Evolutionary conservation across 768 basidiomycete species (phyloP).

Genomic region (Tylopilus sp.): DNA sequence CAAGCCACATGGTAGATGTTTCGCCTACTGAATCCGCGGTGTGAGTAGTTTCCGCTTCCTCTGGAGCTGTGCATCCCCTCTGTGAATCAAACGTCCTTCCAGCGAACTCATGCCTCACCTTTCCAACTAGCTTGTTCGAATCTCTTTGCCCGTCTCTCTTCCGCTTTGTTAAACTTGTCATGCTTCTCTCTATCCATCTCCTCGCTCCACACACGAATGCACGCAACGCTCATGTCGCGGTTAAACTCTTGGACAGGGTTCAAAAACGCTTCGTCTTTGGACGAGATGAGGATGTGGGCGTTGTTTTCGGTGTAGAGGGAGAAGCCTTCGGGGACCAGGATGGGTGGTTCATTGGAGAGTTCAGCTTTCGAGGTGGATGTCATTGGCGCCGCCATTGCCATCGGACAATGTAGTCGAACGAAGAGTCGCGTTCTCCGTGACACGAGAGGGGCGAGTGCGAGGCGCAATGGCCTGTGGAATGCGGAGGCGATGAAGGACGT

Average conservation of each 20-base stretch:
- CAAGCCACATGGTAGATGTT: background rate
- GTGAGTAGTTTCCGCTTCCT: background rate
- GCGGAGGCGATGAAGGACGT: constrained; percentile 14
- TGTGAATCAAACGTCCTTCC: background rate
- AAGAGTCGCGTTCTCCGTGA: constrained; percentile 4
- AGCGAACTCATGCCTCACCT: constrained; percentile 33
- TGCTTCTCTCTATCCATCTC: constrained; percentile 60
- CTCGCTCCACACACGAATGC: constrained; percentile 88
- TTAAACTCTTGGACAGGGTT: constrained; percentile 99
- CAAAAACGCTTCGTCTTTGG: constrained; percentile 80
- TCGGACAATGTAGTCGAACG: background rate
- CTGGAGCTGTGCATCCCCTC: background rate
- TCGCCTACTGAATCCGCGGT: background rate
- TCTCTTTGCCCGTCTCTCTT: constrained; percentile 45
- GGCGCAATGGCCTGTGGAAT: constrained; percentile 30
- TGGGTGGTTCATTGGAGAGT: constrained; percentile 13
- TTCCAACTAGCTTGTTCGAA: constrained; percentile 33
- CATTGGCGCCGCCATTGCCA: constrained; percentile 9
- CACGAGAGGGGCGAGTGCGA: constrained; percentile 2
- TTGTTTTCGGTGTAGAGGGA: constrained; percentile 79
- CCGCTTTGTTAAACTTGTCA: constrained; percentile 51
- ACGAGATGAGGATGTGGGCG: constrained; percentile 70
- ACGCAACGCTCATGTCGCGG: constrained; percentile 87
- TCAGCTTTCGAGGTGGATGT: background rate
- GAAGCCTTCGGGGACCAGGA: constrained; percentile 67